Conservation (phyloP, 2,329 filamentous ascomycete species). For the Fusarium euwallaceae region DNA sequence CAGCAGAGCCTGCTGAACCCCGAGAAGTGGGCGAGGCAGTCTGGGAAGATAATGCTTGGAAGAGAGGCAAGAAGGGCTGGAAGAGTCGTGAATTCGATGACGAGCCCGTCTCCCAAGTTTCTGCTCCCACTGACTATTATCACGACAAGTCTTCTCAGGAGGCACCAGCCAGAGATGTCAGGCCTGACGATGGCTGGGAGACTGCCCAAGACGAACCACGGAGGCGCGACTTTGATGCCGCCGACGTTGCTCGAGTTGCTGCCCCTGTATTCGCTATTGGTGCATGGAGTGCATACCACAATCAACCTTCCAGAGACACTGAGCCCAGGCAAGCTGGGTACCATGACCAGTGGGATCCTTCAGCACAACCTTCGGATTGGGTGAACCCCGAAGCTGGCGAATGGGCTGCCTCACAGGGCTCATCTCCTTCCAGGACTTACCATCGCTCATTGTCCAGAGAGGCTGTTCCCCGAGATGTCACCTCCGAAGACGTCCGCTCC, state of each 20-base stretch:
- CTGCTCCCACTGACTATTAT: conserved; percentile 49
- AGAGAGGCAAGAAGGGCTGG: conserved; percentile 51
- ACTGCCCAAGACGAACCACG: conserved; percentile 23
- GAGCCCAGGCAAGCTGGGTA: conserved; percentile 18
- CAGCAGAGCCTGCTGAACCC: conserved; percentile 30
- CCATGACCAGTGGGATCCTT: conserved; percentile 6
- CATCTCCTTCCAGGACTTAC: conserved; percentile 28
- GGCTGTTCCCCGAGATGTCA: conserved; percentile 2
- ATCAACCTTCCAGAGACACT: neutral
- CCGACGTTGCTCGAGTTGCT: conserved; percentile 32
- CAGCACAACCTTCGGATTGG: neutral
- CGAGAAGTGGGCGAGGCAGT: conserved; percentile 38
- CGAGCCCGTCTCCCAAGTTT: conserved; percentile 41
- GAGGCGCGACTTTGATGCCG: conserved; percentile 15
- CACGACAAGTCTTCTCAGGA: conserved; percentile 41
- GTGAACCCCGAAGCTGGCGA: conserved; percentile 40
- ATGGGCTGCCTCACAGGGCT: conserved; percentile 46
- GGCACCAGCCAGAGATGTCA: conserved; percentile 28
- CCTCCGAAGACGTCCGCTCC: conserved; percentile 32
- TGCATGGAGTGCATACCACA: conserved; percentile 20
- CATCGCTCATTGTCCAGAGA: conserved; percentile 11
- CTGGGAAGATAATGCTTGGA: conserved; percentile 47
- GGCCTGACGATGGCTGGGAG: conserved; percentile 28
- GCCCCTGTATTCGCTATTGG: conserved; percentile 39
- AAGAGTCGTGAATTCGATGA: conserved; percentile 49